phyloP scores from a whole-genome alignment of 164 flowering plant genomes.

The Buxus sempervirens region DNA sequence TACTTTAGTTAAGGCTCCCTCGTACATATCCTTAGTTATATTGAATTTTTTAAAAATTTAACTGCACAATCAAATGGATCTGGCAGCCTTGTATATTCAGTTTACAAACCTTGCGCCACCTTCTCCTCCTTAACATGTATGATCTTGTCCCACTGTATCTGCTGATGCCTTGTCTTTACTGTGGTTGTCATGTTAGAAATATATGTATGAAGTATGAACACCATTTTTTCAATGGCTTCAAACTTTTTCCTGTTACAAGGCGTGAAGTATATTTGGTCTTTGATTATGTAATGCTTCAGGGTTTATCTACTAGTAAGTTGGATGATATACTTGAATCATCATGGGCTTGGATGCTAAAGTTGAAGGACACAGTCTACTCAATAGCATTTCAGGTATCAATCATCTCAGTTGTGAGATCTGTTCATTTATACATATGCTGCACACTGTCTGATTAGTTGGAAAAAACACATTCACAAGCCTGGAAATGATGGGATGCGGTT shows the following conservation, averaged over 20 bases:
- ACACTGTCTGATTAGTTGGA: constrained; percentile 20
- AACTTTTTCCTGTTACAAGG: background rate
- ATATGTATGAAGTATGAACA: too few relatives aligned
- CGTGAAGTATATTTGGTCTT: constrained; percentile 1
- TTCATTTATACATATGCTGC: background rate
- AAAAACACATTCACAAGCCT: constrained; percentile 31
- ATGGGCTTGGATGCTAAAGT: constrained; percentile 77
- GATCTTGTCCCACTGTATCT: too few relatives aligned
- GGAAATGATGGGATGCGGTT: constrained; percentile 72
- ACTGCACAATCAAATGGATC: too few relatives aligned
- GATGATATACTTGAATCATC: constrained; percentile 58
- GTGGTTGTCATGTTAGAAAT: too few relatives aligned
- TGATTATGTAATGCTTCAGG: constrained; percentile 38
- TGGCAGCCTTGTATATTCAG: too few relatives aligned
- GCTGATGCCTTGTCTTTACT: too few relatives aligned
- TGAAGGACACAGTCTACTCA: constrained; percentile 70
- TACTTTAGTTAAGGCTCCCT: too few relatives aligned
- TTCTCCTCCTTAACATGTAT: too few relatives aligned
- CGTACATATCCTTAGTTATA: too few relatives aligned
- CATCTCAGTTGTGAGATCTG: background rate
- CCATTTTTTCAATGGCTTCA: background rate
- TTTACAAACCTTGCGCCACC: too few relatives aligned
- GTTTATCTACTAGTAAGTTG: constrained; percentile 60
- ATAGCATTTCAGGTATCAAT: constrained; percentile 75
- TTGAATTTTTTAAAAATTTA: too few relatives aligned